These are phyloP conservation scores for Tritrichomonas foetus DNA, from an alignment of 208 protist genomes.

Conservation along the genomic window DNA sequence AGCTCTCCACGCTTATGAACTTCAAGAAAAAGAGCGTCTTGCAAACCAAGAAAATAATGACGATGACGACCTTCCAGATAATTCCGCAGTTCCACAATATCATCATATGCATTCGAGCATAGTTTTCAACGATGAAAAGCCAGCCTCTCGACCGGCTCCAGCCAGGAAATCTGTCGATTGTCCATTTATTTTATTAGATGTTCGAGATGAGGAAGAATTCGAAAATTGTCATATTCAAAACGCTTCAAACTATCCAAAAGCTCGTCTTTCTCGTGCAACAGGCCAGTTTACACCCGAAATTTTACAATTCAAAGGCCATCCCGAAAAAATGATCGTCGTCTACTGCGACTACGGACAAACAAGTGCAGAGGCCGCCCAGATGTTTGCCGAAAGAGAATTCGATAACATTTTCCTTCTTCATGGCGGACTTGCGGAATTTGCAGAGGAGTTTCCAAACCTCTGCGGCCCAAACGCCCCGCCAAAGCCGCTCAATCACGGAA, in stretches of 20 bases:
- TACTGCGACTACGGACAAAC: conserved; percentile 16
- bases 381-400: conserved; percentile 10
- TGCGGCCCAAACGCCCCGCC: background rate
- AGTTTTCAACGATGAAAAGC: background rate
- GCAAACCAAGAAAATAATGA: background rate
- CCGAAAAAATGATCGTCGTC: conserved; percentile 34
- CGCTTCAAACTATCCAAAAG: background rate
- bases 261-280: background rate
- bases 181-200: conserved; percentile 30
- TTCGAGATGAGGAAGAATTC: conserved; percentile 34
- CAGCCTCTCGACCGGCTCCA: background rate
- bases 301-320: background rate
- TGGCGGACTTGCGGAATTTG: background rate
- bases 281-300: conserved; percentile 22
- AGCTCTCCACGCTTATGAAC: background rate
- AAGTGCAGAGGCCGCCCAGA: background rate
- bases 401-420: conserved; percentile 35
- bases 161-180: background rate
- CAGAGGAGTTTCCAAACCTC: background rate
- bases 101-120: conserved; percentile 32
- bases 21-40: background rate
- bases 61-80: background rate
- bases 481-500: background rate
- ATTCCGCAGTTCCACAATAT: background rate
- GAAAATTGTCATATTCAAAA: conserved; percentile 22